Conservation (phyloP, 2,329 filamentous ascomycete genomes). For the Ophiostoma piceae region DNA sequence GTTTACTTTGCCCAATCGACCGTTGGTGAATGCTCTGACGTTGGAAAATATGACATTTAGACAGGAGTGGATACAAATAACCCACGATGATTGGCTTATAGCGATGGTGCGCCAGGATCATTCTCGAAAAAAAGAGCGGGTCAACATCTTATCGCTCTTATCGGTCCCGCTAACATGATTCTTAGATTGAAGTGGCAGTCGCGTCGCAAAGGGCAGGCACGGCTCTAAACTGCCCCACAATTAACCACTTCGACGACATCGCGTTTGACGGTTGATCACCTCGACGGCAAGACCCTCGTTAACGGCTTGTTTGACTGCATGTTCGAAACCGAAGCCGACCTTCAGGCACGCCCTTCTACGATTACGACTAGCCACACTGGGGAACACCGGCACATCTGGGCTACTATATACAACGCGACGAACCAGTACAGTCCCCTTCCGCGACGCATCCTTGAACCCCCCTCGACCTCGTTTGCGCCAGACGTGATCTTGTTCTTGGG, state of each 20-base stretch:
- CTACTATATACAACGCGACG: background rate
- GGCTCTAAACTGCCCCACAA: background rate
- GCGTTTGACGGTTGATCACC: background rate
- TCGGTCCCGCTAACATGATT: background rate
- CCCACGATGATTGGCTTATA: no score
- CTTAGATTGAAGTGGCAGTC: background rate
- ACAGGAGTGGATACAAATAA: no score
- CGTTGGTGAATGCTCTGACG: background rate
- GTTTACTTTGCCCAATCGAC: background rate
- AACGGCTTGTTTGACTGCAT: background rate
- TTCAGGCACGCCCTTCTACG: background rate
- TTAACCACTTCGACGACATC: background rate
- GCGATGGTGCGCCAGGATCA: no score
- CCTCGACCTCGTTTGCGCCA: background rate
- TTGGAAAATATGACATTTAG: background rate
- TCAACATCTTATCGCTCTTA: background rate
- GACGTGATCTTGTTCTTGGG: background rate
- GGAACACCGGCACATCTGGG: background rate
- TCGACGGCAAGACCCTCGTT: background rate
- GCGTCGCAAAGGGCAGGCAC: background rate
- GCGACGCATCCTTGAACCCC: background rate
- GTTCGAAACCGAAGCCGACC: background rate
- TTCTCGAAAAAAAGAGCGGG: background rate
- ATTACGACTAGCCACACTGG: background rate
- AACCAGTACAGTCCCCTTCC: background rate